Evolutionary conservation across 305 asterid genomes (phyloP), one percentile per base, ranked within the genome.

Genomic region (Rubia peregrina): DNA sequence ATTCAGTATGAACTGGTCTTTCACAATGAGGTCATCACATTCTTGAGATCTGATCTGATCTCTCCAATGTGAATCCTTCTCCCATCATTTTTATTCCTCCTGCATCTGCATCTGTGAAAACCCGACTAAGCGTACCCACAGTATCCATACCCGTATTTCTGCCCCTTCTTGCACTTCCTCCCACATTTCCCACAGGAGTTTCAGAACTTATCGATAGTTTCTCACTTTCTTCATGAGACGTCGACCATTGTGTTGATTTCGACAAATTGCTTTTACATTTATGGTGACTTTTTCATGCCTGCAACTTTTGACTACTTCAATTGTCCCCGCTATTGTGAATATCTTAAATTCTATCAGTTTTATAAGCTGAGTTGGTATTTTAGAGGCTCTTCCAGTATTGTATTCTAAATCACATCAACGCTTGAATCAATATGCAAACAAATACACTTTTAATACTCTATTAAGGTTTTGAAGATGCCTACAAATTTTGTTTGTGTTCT

Each of bases 241-340:
- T n/a, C n/a, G n/a, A n/a, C n/a, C n/a, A n/a, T n/a, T n/a, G n/a
- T 67, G 64, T 78, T 71, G 66, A 73, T 74, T n/a, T n/a, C n/a
- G 82, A 30, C 76, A 72, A 65, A 65, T 61, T 78, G 73, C 67
- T 65, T 69, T 70, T 75, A 67, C 55, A 70, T 61, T 65, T 70
- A 59, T 48, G 78, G 78, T 78, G 73, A 73, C 71, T 70, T 57
- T 57, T 42, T 56, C 66, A 42, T 13, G 40, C 65, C 21, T 21
- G 56, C 41, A 69, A 16, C 19, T 69, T 56, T 69, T 55, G 11
- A 33, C 55, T 51, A 10, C 55, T 36, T 41, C 12, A 24, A 21
- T 66, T 10, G 3, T 12, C 24, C 12, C 24, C 40, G 33, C 21
- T 67, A 14, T 3, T 41, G n/a, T 49, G 30, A 1, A 24, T 19